Evolutionary conservation across 371 early-diverging fungal species (phyloP), one percentile per base, ranked within the genome.

Genomic region (Mortierella sp.): DNA sequence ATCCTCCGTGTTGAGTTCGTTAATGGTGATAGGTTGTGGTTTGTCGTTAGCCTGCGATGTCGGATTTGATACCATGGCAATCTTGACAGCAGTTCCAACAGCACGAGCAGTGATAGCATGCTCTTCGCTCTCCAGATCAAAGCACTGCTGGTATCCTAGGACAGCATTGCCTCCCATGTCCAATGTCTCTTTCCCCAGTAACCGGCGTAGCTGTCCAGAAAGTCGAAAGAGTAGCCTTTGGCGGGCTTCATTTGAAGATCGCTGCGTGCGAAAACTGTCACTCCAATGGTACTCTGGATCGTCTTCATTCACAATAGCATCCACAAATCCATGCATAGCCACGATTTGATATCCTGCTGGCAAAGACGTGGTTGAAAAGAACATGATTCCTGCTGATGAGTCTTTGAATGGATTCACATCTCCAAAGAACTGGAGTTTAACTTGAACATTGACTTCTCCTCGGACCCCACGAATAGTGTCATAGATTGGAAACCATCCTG

Each of bases 401-500:
- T 89, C 90, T 59, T 87, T 88, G 81, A 90, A 89, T 8, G 91
- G 91, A 66, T 90, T 91, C 49, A 87, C 86, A 74, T 94, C 91
- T 16, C 93, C 93, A 79, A 94, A 93, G 74, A 93, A 93, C 73
- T 93, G 90, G 24, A 93, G 75, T 43, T 89, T 87, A 22, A 93
- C 89, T 64, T 90, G 90, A 22, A 89, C 85, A 58, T 90, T 84
- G 54, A 94, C 74, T 75, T 94, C 94, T 12, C 94, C 94, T 6
- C 94, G 86, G 9, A 91, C 84, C 2, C 93, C 93, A 11, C 88
- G 81, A 68, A 93, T 85, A 0, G 92, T 86, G 55, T 88, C 91
- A 63, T 88, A 91, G 35, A 94, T 89, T 0, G 94, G 94, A 73
- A 94, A 93, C 94, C 94, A 94, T 18, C 94, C 94, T 28, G 89